Conservation (phyloP, 2,329 filamentous ascomycete genomes). For the Fusarium praegraminearum region DNA sequence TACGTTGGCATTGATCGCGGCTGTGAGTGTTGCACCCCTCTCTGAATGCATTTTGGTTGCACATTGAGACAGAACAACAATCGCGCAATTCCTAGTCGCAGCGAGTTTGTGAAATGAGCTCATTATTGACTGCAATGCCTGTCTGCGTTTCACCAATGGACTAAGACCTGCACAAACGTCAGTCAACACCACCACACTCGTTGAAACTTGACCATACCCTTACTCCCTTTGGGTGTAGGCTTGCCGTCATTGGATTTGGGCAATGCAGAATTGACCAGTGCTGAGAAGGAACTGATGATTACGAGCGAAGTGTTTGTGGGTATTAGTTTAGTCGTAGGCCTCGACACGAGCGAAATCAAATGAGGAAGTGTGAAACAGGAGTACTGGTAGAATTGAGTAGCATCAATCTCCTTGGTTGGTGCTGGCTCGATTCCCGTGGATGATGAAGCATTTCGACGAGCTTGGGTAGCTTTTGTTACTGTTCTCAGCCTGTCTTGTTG, state of each 20-base stretch:
- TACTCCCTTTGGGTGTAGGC: constrained; percentile 54
- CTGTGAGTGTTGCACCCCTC: constrained; percentile 75
- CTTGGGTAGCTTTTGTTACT: constrained; percentile 41
- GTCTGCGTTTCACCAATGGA: constrained; percentile 59
- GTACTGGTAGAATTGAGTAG: constrained; percentile 60
- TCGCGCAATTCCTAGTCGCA: constrained; percentile 75
- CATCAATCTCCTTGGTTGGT: constrained; percentile 38
- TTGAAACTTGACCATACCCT: constrained; percentile 51
- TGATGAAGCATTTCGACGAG: constrained; percentile 10
- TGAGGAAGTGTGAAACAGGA: constrained; percentile 73
- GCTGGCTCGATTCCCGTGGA: constrained; percentile 17
- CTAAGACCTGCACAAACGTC: constrained; percentile 50
- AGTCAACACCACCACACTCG: constrained; percentile 11
- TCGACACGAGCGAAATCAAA: constrained; percentile 78
- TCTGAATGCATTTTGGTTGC: constrained; percentile 81
- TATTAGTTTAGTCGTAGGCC: constrained; percentile 73
- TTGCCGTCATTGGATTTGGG: constrained; percentile 66
- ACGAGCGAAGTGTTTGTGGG: constrained; percentile 74
- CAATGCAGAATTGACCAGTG: constrained; percentile 81
- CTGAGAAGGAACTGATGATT: constrained; percentile 82
- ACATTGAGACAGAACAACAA: constrained; percentile 83
- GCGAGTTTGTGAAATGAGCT: constrained; percentile 81
- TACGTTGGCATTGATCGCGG: constrained; percentile 78
- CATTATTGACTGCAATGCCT: constrained; percentile 72
- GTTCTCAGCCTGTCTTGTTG: constrained; percentile 47